phyloP scores from a whole-genome alignment of 495 filamentous ascomycete species.

The Tuber aestivum region DNA sequence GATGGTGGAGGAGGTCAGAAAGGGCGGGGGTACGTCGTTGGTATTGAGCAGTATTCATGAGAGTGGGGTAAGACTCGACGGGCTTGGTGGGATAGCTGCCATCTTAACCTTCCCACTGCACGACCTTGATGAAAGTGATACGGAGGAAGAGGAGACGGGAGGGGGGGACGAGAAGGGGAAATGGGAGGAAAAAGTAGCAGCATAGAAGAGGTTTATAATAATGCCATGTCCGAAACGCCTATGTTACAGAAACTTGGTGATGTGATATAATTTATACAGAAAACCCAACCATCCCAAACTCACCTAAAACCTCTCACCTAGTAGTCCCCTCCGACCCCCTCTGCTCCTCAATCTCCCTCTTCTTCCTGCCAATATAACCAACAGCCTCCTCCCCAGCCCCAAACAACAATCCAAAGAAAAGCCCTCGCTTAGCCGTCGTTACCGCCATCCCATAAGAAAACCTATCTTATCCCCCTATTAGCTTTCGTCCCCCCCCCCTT shows the following conservation, averaged over 20 bases:
- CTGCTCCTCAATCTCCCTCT: conserved; percentile 15
- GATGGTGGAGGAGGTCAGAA: conserved; percentile 86
- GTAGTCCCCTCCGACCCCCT: conserved; percentile 12
- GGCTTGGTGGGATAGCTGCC: conserved; percentile 79
- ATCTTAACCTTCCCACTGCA: conserved; percentile 82
- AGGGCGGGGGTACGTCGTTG: conserved; percentile 79
- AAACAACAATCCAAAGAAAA: conserved; percentile 70
- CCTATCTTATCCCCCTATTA: conserved; percentile 52
- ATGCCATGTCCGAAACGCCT: background rate
- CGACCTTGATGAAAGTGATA: conserved; percentile 64
- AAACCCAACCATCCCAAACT: background rate
- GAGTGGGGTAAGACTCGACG: conserved; percentile 81
- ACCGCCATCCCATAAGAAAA: conserved; percentile 78
- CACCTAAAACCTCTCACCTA: background rate
- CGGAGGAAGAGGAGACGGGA: conserved; percentile 49
- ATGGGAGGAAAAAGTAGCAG: background rate
- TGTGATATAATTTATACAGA: background rate
- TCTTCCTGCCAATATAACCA: conserved; percentile 54
- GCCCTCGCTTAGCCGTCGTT: conserved; percentile 71
- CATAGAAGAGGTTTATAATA: conserved; percentile 10
- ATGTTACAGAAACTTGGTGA: background rate
- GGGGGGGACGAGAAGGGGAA: conserved; percentile 9
- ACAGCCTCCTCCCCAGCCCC: conserved; percentile 74
- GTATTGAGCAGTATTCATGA: conserved; percentile 89
- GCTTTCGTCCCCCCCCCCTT: background rate